A percentile compares a stretch with the other conserved stretches of the same genome.
phyloP scores from a whole-genome alignment of 2,329 filamentous ascomycete genomes.

The Blastomyces percursus region DNA sequence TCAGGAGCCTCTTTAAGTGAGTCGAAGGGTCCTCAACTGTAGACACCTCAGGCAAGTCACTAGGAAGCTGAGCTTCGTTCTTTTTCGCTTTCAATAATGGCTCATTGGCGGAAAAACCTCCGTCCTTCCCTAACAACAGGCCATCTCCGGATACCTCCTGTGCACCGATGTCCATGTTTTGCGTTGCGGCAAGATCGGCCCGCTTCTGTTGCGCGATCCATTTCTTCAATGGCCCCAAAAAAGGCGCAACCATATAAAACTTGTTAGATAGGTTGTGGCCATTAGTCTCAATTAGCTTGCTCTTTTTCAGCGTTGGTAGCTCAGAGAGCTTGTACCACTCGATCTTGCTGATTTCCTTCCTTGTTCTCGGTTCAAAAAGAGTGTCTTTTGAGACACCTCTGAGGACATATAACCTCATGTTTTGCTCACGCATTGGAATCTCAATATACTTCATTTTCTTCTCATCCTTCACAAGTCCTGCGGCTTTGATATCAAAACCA shows the following conservation, averaged over 20 bases:
- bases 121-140: constrained; percentile 16
- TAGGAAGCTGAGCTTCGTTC: constrained; percentile 21
- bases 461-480: constrained; percentile 63
- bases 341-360: constrained; percentile 97
- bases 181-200: constrained; percentile 42
- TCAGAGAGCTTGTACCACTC: constrained; percentile 88
- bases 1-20: constrained; percentile 42
- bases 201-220: constrained; percentile 83
- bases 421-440: constrained; percentile 81
- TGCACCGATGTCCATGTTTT: constrained; percentile 34
- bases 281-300: constrained; percentile 35
- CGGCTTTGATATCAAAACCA: constrained; percentile 66
- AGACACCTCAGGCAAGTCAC: constrained; percentile 33
- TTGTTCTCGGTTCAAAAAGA: constrained; percentile 74
- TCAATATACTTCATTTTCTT: constrained; percentile 73
- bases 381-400: constrained; percentile 78
- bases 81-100: constrained; percentile 15
- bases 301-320: constrained; percentile 68
- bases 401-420: constrained; percentile 87
- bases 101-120: constrained; percentile 11
- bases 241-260: constrained; percentile 97
- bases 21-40: constrained; percentile 35
- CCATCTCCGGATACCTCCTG: constrained; percentile 41
- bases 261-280: constrained; percentile 48
- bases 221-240: constrained; percentile 71